phyloP scores from a whole-genome alignment of 305 asterid genomes.

The Fraxinus floribunda region DNA sequence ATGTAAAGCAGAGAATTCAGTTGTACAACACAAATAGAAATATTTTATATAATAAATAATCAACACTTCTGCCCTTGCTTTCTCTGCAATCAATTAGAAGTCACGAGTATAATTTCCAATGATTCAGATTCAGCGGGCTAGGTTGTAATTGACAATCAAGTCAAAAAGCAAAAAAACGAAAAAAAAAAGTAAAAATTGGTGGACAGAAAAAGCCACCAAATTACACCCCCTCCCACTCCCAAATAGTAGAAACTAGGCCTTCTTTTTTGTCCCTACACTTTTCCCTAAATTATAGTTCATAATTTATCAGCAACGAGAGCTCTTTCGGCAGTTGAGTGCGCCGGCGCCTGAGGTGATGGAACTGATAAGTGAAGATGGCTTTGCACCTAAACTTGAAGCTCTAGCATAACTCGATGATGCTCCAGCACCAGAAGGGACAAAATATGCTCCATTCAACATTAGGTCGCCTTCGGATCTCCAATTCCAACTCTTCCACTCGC shows the following conservation, averaged over 20 bases:
- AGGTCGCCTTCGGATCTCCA: constrained; percentile 80
- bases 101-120: constrained; percentile 16
- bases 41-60: neutral
- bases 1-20: neutral
- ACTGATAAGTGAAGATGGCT: constrained; percentile 49
- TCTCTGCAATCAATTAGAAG: constrained; percentile 21
- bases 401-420: constrained; percentile 59
- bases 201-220: constrained; percentile 23
- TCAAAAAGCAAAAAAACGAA: neutral
- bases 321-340: constrained; percentile 46
- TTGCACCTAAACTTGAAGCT: constrained; percentile 74
- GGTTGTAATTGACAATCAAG: constrained; percentile 32
- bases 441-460: constrained; percentile 75
- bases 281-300: constrained; percentile 3
- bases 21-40: neutral
- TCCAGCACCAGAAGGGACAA: constrained; percentile 50
- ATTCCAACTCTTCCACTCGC: constrained; percentile 70
- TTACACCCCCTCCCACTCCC: constrained; percentile 8
- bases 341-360: constrained; percentile 55
- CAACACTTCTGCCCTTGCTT: constrained; percentile 37
- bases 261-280: constrained; percentile 14
- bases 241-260: neutral
- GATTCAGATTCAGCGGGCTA: constrained; percentile 28
- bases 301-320: constrained; percentile 44
- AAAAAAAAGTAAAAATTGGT: neutral